These are phyloP conservation scores for Iris pallida DNA, from an alignment of 116 monocot genomes.

Conservation along the genomic window DNA sequence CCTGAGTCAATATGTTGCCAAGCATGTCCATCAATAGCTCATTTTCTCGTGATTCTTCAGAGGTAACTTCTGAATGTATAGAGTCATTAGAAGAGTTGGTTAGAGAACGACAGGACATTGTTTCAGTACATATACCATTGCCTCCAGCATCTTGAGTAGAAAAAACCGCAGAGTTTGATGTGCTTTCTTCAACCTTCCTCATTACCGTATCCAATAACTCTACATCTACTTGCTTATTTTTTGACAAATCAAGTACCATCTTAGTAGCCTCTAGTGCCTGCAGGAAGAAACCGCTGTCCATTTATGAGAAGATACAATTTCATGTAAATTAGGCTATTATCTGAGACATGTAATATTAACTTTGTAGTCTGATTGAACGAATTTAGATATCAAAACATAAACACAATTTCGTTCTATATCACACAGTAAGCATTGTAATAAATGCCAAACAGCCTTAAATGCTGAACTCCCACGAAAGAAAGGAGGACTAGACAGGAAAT, in stretches of 20 bases:
- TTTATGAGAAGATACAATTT: too few relatives aligned
- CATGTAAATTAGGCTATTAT: too few relatives aligned
- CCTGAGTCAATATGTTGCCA: constrained; percentile 80
- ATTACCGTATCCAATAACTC: constrained; percentile 69
- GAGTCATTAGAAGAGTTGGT: constrained; percentile 19
- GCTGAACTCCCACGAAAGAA: too few relatives aligned
- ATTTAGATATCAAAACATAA: too few relatives aligned
- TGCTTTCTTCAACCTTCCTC: constrained; percentile 43
- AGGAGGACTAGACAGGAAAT: too few relatives aligned
- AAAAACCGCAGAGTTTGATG: constrained; percentile 8
- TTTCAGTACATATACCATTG: constrained; percentile 5
- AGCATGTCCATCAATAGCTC: constrained; percentile 56
- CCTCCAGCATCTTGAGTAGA: background rate
- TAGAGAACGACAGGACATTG: constrained; percentile 5
- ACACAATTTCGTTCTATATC: too few relatives aligned
- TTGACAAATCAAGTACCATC: constrained; percentile 67
- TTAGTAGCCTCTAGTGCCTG: constrained; percentile 84
- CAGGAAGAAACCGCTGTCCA: background rate
- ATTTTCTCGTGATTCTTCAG: constrained; percentile 36
- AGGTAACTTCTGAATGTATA: constrained; percentile 9
- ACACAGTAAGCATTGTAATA: too few relatives aligned
- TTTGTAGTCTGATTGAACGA: too few relatives aligned
- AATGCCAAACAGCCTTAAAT: too few relatives aligned
- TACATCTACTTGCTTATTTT: constrained; percentile 58
- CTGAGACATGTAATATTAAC: too few relatives aligned